A percentile compares a stretch with the other conserved stretches of the same genome.
These are phyloP conservation scores for Paspalum notatum DNA, from an alignment of 176 grass and related monocot species.

Conservation along the genomic window DNA sequence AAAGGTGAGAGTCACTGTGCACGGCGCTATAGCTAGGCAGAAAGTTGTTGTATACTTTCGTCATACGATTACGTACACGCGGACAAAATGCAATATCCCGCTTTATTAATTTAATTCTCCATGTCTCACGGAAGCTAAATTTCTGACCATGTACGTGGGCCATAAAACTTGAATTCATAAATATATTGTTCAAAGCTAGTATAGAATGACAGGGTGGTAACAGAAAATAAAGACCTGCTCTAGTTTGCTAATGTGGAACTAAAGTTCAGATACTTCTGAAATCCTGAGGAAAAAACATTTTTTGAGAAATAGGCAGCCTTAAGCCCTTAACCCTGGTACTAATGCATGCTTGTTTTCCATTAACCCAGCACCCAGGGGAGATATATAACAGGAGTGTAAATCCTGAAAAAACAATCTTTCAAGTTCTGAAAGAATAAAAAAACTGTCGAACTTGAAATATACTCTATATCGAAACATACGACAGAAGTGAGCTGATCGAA, in stretches of 20 bases:
- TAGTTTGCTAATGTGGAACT: background rate
- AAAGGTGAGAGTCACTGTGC: slow-evolving; percentile 8
- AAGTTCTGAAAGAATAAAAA: background rate
- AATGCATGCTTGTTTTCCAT: background rate
- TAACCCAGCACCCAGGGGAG: background rate
- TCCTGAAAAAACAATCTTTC: background rate
- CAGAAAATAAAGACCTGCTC: background rate
- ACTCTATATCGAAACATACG: background rate
- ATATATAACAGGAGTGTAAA: background rate
- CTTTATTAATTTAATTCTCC: background rate
- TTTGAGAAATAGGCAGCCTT: background rate
- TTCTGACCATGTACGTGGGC: background rate
- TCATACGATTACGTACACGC: slow-evolving; percentile 12
- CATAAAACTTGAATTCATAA: background rate
- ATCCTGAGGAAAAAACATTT: background rate
- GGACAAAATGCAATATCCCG: background rate
- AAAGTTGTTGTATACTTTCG: slow-evolving; percentile 12
- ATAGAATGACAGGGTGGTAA: background rate
- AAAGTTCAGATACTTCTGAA: background rate
- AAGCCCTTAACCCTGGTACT: too few relatives aligned
- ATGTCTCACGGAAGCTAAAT: slow-evolving; percentile 24
- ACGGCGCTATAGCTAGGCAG: background rate
- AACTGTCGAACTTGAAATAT: background rate
- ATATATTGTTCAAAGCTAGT: background rate
- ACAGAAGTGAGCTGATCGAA: background rate